Percentiles rank a stretch among this genome's conserved stretches.
Evolutionary conservation across 208 protist species (phyloP).

Genomic region (Wallacemonas sp.): DNA sequence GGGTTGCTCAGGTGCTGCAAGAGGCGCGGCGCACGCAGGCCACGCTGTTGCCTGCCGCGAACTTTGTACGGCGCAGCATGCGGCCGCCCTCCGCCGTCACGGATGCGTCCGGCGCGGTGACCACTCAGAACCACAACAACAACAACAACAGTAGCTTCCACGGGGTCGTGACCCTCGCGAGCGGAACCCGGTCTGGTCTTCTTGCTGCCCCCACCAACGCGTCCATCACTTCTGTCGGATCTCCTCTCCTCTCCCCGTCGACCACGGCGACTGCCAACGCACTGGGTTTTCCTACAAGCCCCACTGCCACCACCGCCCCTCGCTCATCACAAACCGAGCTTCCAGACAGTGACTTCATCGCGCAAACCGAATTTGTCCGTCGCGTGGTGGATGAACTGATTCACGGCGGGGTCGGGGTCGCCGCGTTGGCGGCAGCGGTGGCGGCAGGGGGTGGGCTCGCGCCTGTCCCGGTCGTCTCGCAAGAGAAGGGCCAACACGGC

Average conservation of each 20-base stretch:
- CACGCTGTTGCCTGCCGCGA: slow-evolving; percentile 11
- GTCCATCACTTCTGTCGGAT: background rate
- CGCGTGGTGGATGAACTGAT: slow-evolving; percentile 12
- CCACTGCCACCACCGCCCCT: background rate
- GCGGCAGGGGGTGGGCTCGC: background rate
- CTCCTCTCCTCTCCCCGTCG: no score
- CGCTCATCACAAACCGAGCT: no score
- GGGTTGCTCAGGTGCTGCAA: slow-evolving; percentile 43
- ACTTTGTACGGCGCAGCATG: background rate
- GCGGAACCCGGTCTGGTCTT: no score
- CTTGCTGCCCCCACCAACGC: no score
- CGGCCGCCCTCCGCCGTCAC: background rate
- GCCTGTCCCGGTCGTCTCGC: background rate
- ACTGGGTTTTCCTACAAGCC: no score
- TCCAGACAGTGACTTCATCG: slow-evolving; percentile 5
- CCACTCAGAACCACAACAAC: background rate
- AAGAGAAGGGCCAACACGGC: background rate
- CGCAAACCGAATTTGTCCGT: slow-evolving; percentile 13
- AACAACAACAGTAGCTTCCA: slow-evolving; percentile 12
- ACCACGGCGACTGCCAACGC: no score
- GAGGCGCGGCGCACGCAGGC: slow-evolving; percentile 40
- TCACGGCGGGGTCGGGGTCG: background rate
- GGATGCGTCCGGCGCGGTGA: background rate
- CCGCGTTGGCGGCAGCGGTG: slow-evolving; percentile 2
- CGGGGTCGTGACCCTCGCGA: no score